Conservation (phyloP, 2,329 filamentous ascomycete species). For the Monilinia fructicola region DNA sequence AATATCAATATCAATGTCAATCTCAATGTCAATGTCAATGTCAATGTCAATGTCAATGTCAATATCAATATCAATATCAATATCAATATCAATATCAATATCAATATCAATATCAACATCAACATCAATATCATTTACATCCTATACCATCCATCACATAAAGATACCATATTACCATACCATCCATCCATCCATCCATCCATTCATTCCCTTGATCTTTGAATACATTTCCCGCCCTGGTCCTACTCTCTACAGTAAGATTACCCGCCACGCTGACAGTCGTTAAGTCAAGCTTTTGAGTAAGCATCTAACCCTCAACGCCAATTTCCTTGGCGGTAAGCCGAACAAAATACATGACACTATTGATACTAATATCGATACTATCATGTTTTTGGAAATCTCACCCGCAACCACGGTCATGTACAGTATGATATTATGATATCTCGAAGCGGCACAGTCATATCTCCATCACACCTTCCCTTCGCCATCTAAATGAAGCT, state of each 20-base stretch:
- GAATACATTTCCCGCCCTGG: neutral
- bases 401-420: neutral
- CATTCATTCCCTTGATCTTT: neutral
- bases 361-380: neutral
- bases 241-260: too few relatives aligned
- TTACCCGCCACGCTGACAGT: slow-evolving; percentile 8
- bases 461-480: neutral
- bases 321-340: slow-evolving; percentile 15
- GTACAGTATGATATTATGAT: neutral
- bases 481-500: neutral
- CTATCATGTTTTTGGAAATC: neutral
- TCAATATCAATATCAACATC: too few relatives aligned
- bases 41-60: too few relatives aligned
- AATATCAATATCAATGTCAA: too few relatives aligned
- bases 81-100: too few relatives aligned
- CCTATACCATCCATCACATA: too few relatives aligned
- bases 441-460: neutral
- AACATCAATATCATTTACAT: too few relatives aligned
- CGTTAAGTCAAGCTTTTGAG: slow-evolving; percentile 21
- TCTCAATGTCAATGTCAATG: too few relatives aligned
- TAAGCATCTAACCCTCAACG: slow-evolving; percentile 1
- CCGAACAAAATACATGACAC: neutral
- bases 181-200: neutral
- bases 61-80: too few relatives aligned
- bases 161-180: too few relatives aligned